Evolutionary conservation across 345 rosid species (phyloP).

Genomic region (Gossypium thurberi): DNA sequence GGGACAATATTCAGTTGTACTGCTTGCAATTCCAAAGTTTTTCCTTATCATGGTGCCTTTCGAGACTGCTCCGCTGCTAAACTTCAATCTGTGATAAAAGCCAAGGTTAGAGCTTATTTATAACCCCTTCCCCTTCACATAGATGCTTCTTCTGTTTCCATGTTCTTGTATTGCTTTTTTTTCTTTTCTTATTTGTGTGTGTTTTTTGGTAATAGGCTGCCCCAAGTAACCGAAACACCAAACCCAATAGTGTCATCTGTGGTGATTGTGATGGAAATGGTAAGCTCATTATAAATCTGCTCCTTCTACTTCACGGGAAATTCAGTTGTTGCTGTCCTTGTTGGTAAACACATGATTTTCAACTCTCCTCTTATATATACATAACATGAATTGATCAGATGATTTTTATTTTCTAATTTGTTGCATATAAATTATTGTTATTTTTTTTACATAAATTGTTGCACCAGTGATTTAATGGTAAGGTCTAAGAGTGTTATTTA

Average conservation of each 20-base stretch:
- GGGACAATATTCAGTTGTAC: conserved; percentile 5
- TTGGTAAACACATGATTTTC: too few relatives aligned
- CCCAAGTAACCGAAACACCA: conserved; percentile 22
- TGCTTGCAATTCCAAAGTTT: conserved; percentile 6
- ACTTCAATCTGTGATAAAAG: conserved; percentile 6
- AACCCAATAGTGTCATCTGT: conserved; percentile 41
- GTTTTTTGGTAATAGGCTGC: conserved; percentile 27
- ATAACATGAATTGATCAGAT: too few relatives aligned
- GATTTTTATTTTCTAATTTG: too few relatives aligned
- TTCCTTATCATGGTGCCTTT: conserved; percentile 5
- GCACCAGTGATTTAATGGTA: too few relatives aligned
- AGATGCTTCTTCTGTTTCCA: too few relatives aligned
- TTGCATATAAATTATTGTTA: too few relatives aligned
- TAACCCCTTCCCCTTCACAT: too few relatives aligned
- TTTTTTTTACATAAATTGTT: too few relatives aligned
- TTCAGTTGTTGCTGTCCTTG: too few relatives aligned
- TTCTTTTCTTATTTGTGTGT: neutral
- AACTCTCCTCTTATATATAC: too few relatives aligned
- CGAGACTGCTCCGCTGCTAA: neutral
- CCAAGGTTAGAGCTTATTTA: conserved; percentile 16
- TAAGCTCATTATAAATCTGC: neutral
- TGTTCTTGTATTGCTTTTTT: neutral
- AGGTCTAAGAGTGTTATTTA: too few relatives aligned
- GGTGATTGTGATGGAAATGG: conserved; percentile 46
- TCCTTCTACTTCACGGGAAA: too few relatives aligned